Percentiles rank a stretch among this genome's conserved stretches.
Conservation (phyloP, 1,284 basidiomycete genomes). For the Neotropicomus parvogracilis region DNA sequence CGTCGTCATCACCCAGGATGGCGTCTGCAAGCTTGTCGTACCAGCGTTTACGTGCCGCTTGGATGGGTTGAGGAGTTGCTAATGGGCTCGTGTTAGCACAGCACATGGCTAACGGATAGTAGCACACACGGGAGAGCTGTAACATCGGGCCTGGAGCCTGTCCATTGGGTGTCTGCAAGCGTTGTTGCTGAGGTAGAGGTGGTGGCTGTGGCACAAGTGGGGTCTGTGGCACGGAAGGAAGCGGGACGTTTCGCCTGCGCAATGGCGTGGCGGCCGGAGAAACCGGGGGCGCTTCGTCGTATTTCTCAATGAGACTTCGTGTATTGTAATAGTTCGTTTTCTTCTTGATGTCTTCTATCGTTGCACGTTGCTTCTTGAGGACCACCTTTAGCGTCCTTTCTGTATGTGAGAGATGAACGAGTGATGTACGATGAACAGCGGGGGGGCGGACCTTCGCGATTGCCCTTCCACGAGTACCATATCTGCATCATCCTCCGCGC, state of each 20-base stretch:
- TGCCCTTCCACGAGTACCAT: conserved; percentile 84
- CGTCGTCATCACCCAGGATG: conserved; percentile 80
- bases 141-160: conserved; percentile 25
- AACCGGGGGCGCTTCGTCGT: conserved; percentile 62
- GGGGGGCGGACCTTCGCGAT: conserved; percentile 80
- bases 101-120: not conserved
- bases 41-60: conserved; percentile 76
- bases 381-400: conserved; percentile 79
- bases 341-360: conserved; percentile 96
- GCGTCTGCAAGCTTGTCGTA: conserved; percentile 87
- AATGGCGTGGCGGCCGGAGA: conserved; percentile 33
- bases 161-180: conserved; percentile 22
- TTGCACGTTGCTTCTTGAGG: conserved; percentile 77
- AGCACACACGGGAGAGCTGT: conserved; percentile 42
- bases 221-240: conserved; percentile 22
- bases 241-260: conserved; percentile 28
- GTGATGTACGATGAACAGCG: not conserved
- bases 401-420: conserved; percentile 29
- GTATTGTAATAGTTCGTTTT: conserved; percentile 95
- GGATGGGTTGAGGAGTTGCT: conserved; percentile 41
- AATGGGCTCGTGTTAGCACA: conserved; percentile 11
- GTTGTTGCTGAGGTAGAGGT: conserved; percentile 22
- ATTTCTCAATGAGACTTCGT: conserved; percentile 85
- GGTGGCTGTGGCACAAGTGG: conserved; percentile 19
- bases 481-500: conserved; percentile 80